These are phyloP conservation scores for Chaetothyriales sp. DNA, from an alignment of 2,329 filamentous ascomycete genomes.

Conservation along the genomic window DNA sequence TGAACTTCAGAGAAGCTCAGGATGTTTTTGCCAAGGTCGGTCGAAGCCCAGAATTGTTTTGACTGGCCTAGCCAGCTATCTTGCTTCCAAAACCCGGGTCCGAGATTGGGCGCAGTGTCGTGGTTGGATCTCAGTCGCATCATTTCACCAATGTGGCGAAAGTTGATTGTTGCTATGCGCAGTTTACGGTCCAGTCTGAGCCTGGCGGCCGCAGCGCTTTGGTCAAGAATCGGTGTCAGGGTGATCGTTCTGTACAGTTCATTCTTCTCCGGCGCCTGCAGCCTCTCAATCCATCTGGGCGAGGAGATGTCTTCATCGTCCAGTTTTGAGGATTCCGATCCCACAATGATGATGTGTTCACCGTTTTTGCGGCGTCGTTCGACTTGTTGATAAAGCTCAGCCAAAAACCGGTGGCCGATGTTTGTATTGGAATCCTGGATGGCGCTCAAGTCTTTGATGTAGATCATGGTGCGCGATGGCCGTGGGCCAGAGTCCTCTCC, in stretches of 20 bases:
- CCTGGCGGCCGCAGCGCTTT: slow-evolving; percentile 12
- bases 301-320: slow-evolving; percentile 31
- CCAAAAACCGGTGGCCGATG: slow-evolving; percentile 54
- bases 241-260: slow-evolving; percentile 39
- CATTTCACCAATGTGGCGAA: slow-evolving; percentile 51
- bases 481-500: background rate
- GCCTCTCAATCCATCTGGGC: slow-evolving; percentile 18
- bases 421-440: slow-evolving; percentile 44
- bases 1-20: slow-evolving; percentile 48
- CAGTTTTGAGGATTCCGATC: slow-evolving; percentile 51
- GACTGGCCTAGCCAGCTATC: slow-evolving; percentile 21
- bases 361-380: slow-evolving; percentile 58
- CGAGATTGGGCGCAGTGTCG: slow-evolving; percentile 16
- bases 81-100: slow-evolving; percentile 15
- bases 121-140: slow-evolving; percentile 27
- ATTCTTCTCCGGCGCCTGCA: slow-evolving; percentile 19
- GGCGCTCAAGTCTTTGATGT: slow-evolving; percentile 68
- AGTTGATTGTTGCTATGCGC: slow-evolving; percentile 42
- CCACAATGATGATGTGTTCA: slow-evolving; percentile 59
- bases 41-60: slow-evolving; percentile 3
- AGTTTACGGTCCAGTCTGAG: slow-evolving; percentile 29
- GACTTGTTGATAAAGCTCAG: slow-evolving; percentile 54
- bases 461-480: slow-evolving; percentile 44
- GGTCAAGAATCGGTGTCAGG: slow-evolving; percentile 37
- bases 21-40: slow-evolving; percentile 26